Base-by-base conservation (phyloP, 768 basidiomycete species). In the Termitomyces sp. region DNA sequence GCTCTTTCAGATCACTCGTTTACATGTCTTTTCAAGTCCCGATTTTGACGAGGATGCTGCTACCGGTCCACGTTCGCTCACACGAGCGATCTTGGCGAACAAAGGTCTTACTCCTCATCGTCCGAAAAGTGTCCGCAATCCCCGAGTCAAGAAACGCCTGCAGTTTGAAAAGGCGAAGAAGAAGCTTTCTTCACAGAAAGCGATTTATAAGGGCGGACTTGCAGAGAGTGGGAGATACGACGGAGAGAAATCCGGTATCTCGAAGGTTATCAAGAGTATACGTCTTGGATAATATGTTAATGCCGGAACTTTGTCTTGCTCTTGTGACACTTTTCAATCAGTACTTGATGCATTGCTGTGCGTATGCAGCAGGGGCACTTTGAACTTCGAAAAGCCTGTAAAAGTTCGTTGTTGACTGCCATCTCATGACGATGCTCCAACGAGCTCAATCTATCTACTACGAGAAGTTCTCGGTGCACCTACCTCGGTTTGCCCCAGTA, bases 91-190 rank as follows among this genome's bases (percentile, higher is more conserved):
- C 65, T 79, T 98, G 65, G 86, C 88, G 66, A 99, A 99, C 81
- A 89, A 86, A 67, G 96, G 97, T 56, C 84, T 98, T 52, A 98
- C 95, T 16, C 95, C 96, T 5, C 85, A 80, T 60, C 85, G 97
- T 56, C 77, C 90, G 44, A 98, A 98, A 74, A 80, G 81, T 55
- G 92, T 93, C 37, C 92, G 95, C 63, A 99, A 99, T 75, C 95
- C 96, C 42, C 86, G 97, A 60, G 94, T 98, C 72, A 98, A 98
- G 84, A 99, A 99, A 72, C 84, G 93, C 34, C 81, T 88, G 73
- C 88, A 81, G 68, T 98, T 88, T 78, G 95, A 95, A 67, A 89
- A 97, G 74, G 96, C 95, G 62, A 92, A 96, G 79, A 94, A 90
- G 76, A 93, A 88, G 74, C 76, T 98, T 15, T 75, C 87, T 29